A percentile compares a stretch with the other conserved stretches of the same genome.
These are phyloP conservation scores for Zymoseptoria crescenta DNA, from an alignment of 2,329 filamentous ascomycete genomes.

Conservation along the genomic window DNA sequence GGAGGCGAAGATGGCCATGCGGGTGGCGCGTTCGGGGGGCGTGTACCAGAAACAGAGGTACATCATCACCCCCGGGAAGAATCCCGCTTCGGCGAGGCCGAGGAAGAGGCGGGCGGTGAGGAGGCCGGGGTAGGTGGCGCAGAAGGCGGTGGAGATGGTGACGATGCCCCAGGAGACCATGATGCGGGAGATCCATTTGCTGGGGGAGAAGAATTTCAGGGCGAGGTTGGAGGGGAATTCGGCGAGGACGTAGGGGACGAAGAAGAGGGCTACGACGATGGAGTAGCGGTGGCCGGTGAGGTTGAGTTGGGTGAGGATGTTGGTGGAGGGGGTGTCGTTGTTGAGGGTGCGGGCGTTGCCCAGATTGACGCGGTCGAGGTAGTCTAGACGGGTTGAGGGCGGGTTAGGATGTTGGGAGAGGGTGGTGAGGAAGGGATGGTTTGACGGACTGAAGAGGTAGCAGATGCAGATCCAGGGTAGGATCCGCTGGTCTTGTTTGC, in stretches of 20 bases:
- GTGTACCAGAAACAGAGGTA: conserved; percentile 59
- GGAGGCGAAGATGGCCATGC: conserved; percentile 67
- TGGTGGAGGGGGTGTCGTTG: conserved; percentile 4
- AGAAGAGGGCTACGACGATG: conserved; percentile 63
- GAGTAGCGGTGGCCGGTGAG: conserved; percentile 41
- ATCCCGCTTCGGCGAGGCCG: conserved; percentile 53
- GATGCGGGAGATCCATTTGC: conserved; percentile 45
- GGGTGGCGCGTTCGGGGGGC: conserved; percentile 60
- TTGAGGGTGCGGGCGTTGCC: conserved; percentile 8
- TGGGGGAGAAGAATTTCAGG: conserved; percentile 60
- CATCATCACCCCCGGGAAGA: conserved; percentile 63
- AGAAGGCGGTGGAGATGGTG: conserved; percentile 52
- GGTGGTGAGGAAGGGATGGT: neutral
- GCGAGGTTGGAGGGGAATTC: conserved; percentile 59
- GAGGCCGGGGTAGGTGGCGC: conserved; percentile 55
- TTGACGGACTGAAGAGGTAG: neutral
- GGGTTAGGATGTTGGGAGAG: neutral
- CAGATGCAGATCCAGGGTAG: neutral
- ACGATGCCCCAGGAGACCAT: conserved; percentile 62
- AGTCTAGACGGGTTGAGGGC: neutral
- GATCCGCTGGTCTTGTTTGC: neutral
- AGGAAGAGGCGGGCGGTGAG: conserved; percentile 60
- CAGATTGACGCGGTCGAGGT: conserved; percentile 3
- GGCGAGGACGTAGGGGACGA: conserved; percentile 64
- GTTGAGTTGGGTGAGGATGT: conserved; percentile 3